Conservation (phyloP, 1,284 basidiomycete species). For the Trichosporon ovoides region DNA sequence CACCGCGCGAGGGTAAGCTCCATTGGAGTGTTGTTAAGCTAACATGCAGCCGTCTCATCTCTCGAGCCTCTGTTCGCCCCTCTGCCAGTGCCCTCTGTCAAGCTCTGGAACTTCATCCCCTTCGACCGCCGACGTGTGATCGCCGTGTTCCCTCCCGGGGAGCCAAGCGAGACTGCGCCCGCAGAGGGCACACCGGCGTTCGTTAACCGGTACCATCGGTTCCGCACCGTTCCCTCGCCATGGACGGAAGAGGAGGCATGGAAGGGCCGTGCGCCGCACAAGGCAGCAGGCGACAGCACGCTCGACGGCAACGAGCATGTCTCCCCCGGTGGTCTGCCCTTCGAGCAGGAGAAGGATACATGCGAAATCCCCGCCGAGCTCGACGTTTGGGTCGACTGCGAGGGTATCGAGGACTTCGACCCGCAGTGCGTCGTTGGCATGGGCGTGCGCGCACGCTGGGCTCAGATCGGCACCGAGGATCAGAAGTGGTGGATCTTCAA, state of each 20-base stretch:
- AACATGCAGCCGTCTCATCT: constrained; percentile 3
- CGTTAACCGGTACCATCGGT: constrained; percentile 14
- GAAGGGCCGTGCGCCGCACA: background rate
- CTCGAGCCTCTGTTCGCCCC: constrained; percentile 2
- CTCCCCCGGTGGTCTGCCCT: background rate
- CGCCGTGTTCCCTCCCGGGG: constrained; percentile 21
- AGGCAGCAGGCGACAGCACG: background rate
- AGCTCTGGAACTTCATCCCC: constrained; percentile 27
- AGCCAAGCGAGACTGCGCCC: no score
- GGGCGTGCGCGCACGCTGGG: constrained; percentile 40
- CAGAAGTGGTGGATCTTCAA: constrained; percentile 37
- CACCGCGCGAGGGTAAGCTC: constrained; percentile 5
- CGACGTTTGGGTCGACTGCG: constrained; percentile 27
- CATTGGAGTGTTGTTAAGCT: background rate
- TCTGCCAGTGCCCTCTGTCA: background rate
- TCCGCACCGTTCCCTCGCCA: constrained; percentile 32
- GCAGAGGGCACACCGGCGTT: no score
- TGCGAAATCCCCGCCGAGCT: constrained; percentile 24
- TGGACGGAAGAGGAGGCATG: constrained; percentile 29
- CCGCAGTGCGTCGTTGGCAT: constrained; percentile 26
- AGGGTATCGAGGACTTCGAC: constrained; percentile 4
- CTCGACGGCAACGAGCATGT: constrained; percentile 2
- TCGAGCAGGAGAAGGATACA: constrained; percentile 27
- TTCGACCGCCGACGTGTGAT: constrained; percentile 29
- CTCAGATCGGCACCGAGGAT: constrained; percentile 24